Evolutionary conservation across 768 basidiomycete genomes (phyloP), one percentile per base, ranked within the genome.

Genomic region (Candolleomyces aberdarensis): DNA sequence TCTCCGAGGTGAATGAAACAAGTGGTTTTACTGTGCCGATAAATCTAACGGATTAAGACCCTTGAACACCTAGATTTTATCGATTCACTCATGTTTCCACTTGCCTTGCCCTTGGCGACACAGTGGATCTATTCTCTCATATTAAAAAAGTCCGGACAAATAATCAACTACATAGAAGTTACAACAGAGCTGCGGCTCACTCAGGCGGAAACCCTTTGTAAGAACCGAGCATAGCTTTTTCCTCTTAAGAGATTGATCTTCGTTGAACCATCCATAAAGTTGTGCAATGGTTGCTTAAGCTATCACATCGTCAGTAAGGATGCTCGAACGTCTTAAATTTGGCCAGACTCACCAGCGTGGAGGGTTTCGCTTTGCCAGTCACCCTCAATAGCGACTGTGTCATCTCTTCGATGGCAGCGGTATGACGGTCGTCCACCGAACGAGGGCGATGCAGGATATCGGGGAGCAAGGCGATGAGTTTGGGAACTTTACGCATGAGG

Each of bases 321-420:
- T 20, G 17, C 41, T 39, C 8, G 26, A 26, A 1, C 26, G 26
- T 26, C 26, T 26, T 11, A 49, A 56, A 61, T 20, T 13, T 58
- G 47, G 53, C 53, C 39, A 53, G 19, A 80, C 86, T 58, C 63
- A 91, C 91, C 72, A 91, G 68, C 14, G 80, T 79, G 4, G 84
- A 71, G 10, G 89, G 88, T 58, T 80, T 82, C 54, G 82, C 76
- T 61, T 80, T 82, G 68, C 89, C 87, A 40, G 88, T 79, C 43
- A 82, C 75, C 19, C 73, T 72, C 44, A 89, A 79, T 61, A 94
- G 68, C n/a, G 80, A 78, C 3, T 82, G 76, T 51, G 86, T 81
- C 88, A 94, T 93, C 66, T 86, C 85, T 29, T 87, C 82, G 50
- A 91, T 67, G 5, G 91, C 90, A 10, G 87, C 87, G 58, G 76